A percentile compares a stretch with the other conserved stretches of the same genome.
phyloP scores from a whole-genome alignment of 148 eudicot genomes.

The Cornus controversa region DNA sequence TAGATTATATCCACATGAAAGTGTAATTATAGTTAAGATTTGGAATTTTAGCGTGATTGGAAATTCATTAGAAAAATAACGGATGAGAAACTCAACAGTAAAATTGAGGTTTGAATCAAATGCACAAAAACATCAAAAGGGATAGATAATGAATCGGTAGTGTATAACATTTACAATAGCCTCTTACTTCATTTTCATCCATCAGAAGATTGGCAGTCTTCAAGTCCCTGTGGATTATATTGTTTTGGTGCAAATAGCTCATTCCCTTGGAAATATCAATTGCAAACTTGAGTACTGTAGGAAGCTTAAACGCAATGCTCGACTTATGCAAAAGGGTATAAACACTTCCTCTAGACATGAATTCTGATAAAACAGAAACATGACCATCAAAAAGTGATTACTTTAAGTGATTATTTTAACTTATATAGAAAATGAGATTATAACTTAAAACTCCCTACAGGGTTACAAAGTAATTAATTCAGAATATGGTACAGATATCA shows the following conservation, averaged over 20 bases:
- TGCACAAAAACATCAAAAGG: not conserved
- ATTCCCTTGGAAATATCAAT: constrained; percentile 61
- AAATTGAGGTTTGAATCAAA: not conserved
- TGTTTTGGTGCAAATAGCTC: constrained; percentile 66
- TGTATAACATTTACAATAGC: not conserved
- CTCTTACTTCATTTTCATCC: constrained; percentile 63
- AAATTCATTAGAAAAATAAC: not conserved
- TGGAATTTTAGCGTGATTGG: not conserved
- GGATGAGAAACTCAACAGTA: not conserved
- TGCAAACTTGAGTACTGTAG: constrained; percentile 50
- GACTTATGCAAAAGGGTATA: constrained; percentile 51
- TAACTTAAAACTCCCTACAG: not conserved
- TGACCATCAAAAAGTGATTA: constrained; percentile 19
- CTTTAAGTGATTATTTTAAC: constrained; percentile 1
- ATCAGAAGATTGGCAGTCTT: constrained; percentile 75
- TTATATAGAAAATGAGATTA: not conserved
- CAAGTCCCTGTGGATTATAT: constrained; percentile 69
- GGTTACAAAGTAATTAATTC: not conserved
- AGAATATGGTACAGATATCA: not conserved
- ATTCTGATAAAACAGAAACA: constrained; percentile 36
- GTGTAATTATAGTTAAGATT: not conserved
- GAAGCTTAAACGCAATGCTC: constrained; percentile 44
- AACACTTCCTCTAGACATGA: constrained; percentile 56
- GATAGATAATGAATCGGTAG: not conserved
- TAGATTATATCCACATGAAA: not conserved